Evolutionary conservation across 805 yeast genomes (phyloP).

Genomic region (Kurtzmaniella cleridarum): DNA sequence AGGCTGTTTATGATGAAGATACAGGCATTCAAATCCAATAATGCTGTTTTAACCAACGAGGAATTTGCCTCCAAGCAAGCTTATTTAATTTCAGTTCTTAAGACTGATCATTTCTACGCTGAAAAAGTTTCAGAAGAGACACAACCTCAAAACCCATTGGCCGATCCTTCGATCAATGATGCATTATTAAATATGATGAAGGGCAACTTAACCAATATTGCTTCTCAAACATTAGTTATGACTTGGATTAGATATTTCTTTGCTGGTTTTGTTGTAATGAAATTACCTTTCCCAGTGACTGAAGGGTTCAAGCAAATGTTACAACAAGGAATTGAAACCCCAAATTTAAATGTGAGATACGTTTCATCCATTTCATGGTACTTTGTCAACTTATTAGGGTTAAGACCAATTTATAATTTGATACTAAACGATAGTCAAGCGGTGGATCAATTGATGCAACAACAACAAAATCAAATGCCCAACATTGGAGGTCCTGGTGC

Average conservation of each 20-base stretch:
- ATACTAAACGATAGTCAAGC: conserved; percentile 50
- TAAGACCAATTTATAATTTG: conserved; percentile 71
- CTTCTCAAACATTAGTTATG: conserved; percentile 93
- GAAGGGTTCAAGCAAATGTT: conserved; percentile 86
- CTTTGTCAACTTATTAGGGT: conserved; percentile 79
- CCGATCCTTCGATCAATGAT: conserved; percentile 69
- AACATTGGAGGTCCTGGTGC: conserved; percentile 49
- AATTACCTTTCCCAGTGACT: conserved; percentile 86
- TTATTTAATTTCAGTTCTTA: conserved; percentile 43
- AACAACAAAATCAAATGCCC: conserved; percentile 34
- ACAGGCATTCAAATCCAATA: conserved; percentile 50
- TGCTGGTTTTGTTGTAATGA: conserved; percentile 79
- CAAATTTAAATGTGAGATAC: conserved; percentile 84
- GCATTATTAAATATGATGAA: conserved; percentile 73
- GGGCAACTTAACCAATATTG: conserved; percentile 73
- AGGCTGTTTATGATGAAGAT: conserved; percentile 58
- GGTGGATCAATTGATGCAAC: conserved; percentile 38
- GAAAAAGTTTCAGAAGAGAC: conserved; percentile 35
- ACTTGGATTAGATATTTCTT: conserved; percentile 94
- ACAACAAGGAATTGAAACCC: conserved; percentile 79
- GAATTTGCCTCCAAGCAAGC: conserved; percentile 53
- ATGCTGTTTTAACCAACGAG: conserved; percentile 41
- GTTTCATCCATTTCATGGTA: conserved; percentile 96
- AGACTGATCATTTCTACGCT: conserved; percentile 52
- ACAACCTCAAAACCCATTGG: conserved; percentile 53